These are phyloP conservation scores for Neostapfia colusana DNA, from an alignment of 176 grass and related monocot genomes.

Conservation along the genomic window DNA sequence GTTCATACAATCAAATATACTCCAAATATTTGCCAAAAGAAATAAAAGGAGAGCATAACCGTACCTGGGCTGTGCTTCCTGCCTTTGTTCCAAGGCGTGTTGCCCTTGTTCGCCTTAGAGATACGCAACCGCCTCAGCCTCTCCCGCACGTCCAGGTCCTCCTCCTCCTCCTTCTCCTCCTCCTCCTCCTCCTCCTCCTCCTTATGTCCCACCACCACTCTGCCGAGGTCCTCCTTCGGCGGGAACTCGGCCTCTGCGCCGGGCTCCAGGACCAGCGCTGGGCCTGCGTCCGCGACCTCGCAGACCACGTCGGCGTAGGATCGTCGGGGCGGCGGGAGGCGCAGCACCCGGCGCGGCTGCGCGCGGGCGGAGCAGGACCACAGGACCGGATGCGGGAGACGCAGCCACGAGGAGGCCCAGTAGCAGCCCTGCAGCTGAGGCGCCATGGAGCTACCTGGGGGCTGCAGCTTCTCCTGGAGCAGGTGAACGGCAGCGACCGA, in stretches of 20 bases:
- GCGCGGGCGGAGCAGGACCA: slow-evolving; percentile 21
- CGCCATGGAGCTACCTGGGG: slow-evolving; percentile 21
- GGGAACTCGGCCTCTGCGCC: background rate
- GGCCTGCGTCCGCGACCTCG: slow-evolving; percentile 19
- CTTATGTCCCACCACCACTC: background rate
- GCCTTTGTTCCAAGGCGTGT: slow-evolving; percentile 95
- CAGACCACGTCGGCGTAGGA: background rate
- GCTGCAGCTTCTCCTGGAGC: background rate
- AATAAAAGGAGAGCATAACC: background rate
- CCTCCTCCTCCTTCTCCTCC: slow-evolving; percentile 38
- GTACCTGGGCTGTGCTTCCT: slow-evolving; percentile 83
- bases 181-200: slow-evolving; percentile 43
- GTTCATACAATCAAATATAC: background rate
- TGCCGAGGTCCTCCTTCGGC: background rate
- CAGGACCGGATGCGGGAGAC: slow-evolving; percentile 20
- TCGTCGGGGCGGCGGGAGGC: slow-evolving; percentile 10
- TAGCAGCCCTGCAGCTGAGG: slow-evolving; percentile 46
- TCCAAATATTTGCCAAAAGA: background rate
- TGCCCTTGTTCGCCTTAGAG: slow-evolving; percentile 88
- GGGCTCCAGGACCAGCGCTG: background rate
- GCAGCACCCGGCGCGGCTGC: slow-evolving; percentile 11
- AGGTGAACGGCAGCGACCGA: background rate
- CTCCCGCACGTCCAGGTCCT: slow-evolving; percentile 67
- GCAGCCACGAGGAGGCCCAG: slow-evolving; percentile 42
- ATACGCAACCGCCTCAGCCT: slow-evolving; percentile 72